Evolutionary conservation across 2,329 filamentous ascomycete species (phyloP).

Genomic region (Metarhizium brunneum): DNA sequence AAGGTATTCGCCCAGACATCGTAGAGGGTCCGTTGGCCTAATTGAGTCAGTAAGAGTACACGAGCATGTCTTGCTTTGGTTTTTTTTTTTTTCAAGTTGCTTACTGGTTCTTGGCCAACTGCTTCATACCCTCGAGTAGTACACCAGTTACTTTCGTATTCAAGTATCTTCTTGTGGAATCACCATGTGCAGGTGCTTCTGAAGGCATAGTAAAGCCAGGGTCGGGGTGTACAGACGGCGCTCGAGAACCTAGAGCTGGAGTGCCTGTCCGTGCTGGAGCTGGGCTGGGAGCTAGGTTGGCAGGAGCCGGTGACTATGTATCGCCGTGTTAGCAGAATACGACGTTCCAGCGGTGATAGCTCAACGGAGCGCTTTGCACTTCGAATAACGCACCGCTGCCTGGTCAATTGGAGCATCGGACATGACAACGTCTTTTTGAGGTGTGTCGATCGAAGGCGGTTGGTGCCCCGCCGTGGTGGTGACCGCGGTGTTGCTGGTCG

Average conservation of each 20-base stretch:
- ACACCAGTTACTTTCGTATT: conserved; percentile 61
- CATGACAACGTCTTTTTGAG: conserved; percentile 33
- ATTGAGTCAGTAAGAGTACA: neutral
- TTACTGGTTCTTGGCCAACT: conserved; percentile 60
- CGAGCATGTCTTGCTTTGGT: conserved; percentile 4
- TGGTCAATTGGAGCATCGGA: conserved; percentile 32
- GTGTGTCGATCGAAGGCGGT: conserved; percentile 11
- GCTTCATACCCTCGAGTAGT: conserved; percentile 67
- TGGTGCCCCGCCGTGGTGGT: conserved; percentile 8
- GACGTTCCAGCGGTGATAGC: neutral
- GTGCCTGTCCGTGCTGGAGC: conserved; percentile 38
- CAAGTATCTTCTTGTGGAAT: conserved; percentile 60
- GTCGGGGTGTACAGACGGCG: conserved; percentile 49
- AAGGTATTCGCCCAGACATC: conserved; percentile 61
- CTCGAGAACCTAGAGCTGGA: conserved; percentile 41
- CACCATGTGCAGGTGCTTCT: conserved; percentile 55
- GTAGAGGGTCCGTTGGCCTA: conserved; percentile 58
- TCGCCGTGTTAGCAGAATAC: neutral
- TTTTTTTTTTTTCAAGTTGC: conserved; percentile 25
- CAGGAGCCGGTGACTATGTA: conserved; percentile 26
- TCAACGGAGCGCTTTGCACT: neutral
- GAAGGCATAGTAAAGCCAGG: conserved; percentile 43
- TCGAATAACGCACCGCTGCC: conserved; percentile 24
- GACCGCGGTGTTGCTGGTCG: conserved; percentile 10
- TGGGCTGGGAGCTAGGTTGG: conserved; percentile 29